phyloP scores from a whole-genome alignment of 225 moss, liverwort and hornwort genomes.

The Polytrichum commune region DNA sequence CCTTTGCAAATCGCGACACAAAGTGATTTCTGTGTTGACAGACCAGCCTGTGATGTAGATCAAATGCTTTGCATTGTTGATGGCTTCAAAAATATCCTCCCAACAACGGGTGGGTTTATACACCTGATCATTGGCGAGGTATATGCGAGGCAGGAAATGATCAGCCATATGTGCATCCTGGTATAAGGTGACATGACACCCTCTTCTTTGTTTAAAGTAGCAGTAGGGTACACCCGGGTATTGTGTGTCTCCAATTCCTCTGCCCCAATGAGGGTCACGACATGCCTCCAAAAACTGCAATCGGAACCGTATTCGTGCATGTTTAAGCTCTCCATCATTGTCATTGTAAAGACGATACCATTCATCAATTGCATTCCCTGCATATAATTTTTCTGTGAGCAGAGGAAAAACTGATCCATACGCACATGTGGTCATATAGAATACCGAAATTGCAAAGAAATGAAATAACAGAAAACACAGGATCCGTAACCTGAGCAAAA shows the following conservation, averaged over 20 bases:
- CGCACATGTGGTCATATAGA: no score
- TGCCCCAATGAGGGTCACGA: conserved; percentile 42
- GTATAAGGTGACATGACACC: conserved; percentile 77
- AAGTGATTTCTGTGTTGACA: conserved; percentile 73
- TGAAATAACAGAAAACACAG: no score
- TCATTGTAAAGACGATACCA: conserved; percentile 13
- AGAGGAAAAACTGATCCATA: no score
- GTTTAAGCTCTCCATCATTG: conserved; percentile 3
- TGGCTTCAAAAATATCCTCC: conserved; percentile 77
- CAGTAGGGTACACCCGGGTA: conserved; percentile 63
- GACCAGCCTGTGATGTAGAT: conserved; percentile 98
- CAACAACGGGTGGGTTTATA: conserved; percentile 68
- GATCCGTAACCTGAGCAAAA: no score
- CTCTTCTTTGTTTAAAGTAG: conserved; percentile 68
- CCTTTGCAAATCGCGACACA: conserved; percentile 59
- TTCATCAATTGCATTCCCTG: conserved; percentile 7
- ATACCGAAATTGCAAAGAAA: no score
- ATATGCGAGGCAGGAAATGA: conserved; percentile 70
- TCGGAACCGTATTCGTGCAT: conserved; percentile 39
- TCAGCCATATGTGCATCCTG: conserved; percentile 90
- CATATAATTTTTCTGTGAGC: background rate
- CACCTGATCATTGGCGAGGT: conserved; percentile 42
- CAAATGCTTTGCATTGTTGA: conserved; percentile 53
- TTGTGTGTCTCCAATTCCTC: conserved; percentile 35
- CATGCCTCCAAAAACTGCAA: conserved; percentile 50